Conservation (phyloP, 805 yeast species). For the Ogataea ramenticola region DNA sequence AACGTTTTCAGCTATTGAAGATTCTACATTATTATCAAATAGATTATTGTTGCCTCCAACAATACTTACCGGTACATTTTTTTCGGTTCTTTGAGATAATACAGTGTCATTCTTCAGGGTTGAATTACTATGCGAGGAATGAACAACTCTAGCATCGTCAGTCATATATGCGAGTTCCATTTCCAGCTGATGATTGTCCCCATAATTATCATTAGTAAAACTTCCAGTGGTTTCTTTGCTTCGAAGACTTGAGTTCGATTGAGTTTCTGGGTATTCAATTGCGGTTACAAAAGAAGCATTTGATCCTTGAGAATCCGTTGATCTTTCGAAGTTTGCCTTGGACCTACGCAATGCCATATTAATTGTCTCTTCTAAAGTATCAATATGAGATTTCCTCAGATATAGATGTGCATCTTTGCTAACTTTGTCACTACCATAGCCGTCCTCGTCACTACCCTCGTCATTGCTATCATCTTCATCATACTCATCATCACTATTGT, state of each 20-base stretch:
- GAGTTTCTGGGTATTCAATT: constrained; percentile 6
- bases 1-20: too few relatives aligned
- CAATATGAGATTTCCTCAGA: background rate
- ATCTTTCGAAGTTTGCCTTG: background rate
- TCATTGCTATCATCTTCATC: background rate
- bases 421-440: background rate
- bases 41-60: too few relatives aligned
- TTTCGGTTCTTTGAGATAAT: too few relatives aligned
- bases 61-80: too few relatives aligned
- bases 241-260: background rate
- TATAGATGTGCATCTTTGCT: background rate
- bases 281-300: constrained; percentile 19
- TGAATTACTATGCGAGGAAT: background rate
- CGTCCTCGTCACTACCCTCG: background rate
- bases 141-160: too few relatives aligned
- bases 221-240: too few relatives aligned
- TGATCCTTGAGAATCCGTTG: constrained; percentile 5
- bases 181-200: too few relatives aligned
- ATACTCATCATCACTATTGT: background rate
- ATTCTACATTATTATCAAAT: too few relatives aligned
- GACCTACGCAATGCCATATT: background rate
- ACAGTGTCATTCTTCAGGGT: background rate
- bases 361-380: background rate
- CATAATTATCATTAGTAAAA: too few relatives aligned
- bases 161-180: too few relatives aligned